Base-by-base conservation (phyloP, 1,284 basidiomycete species). In the Ustanciosporium gigantosporum region DNA sequence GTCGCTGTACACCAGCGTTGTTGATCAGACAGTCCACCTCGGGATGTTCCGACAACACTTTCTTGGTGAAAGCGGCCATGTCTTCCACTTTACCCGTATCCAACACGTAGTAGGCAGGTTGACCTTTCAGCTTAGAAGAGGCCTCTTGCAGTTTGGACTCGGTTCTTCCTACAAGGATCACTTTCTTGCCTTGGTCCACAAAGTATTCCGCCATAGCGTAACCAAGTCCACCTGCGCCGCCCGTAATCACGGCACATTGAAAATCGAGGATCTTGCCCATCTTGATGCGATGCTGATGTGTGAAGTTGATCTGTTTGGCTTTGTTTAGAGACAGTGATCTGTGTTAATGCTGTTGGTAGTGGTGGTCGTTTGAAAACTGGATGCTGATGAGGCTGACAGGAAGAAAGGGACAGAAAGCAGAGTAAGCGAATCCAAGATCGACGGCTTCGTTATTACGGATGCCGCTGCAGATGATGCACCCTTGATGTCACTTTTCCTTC, bases 11-110 rank as follows among this genome's bases (percentile, higher is more conserved):
- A 5, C 79, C 79, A 4, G 79, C 79, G 62, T 80, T 80, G 66
- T 79, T 79, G 66, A 79, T 77, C 41, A 80, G 46, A 37, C 78
- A 79, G 60, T 80, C 79, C 24, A 80, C 65, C 31, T 80, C 79
- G 4, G 79, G 79, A 45, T 79, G 78, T 38, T 80, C 78, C 15
- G 46, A 41, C 16, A 70, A 55, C 23, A 80, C 52, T 36, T 68
- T 76, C 16, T 74, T 56, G 37, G 71, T 46, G 47, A 79, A 77
- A 1, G 68, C 41, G 4, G 71, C 53, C 22, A 78, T 65, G 13
- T 73, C 65, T 7, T 51, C 37, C 7, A 70, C 61, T 25, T 78
- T 69, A 14, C 77, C 79, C 5, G 77, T 76, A 41, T 80, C 79
- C 19, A 79, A 61, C 17, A 76, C 66, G 53, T 79, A 80, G 64